Base-by-base conservation (phyloP, 2,329 filamentous ascomycete genomes). In the Ophiostoma fasciatum region DNA sequence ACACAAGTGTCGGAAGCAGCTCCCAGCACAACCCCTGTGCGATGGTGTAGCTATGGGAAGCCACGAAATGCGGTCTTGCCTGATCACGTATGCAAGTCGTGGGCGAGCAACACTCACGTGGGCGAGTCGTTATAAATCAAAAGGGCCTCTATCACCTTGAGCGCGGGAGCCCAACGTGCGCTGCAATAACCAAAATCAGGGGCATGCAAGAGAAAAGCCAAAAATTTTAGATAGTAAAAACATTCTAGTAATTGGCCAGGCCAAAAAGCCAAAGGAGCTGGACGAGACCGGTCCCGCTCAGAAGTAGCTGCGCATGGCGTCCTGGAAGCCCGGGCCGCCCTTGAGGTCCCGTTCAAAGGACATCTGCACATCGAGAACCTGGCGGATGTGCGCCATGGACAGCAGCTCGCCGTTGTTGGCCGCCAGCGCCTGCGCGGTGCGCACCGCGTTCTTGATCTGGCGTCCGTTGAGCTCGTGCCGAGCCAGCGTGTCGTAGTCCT, bases 371-470 rank as follows among this genome's bases (percentile, higher is more conserved):
- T 85, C 80, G n/a, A 94, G 66, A 11, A 93, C 82, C 42, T 82
- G 72, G 46, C 71, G 72, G 51, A 94, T 79, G 49, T 93, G 83
- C 33, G 66, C 66, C 78, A 93, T 85, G 36, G 71, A 71, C 22
- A 94, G 66, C 4, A 71, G 62, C 40, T 77, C 70, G 19, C 70
- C 64, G 53, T 85, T 81, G 44, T 82, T 80, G 30, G 88, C 68
- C 2, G 85, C 83, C 13, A 94, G 65, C 0, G 81, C 80, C 55
- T 92, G 83, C 2, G 82, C 82, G 1, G 82, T 87, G 38, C 80
- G 73, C 33, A 93, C 77, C 10, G 79, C 78, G 52, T 93, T 93
- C 63, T 93, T 92, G 64, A 92, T 93, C 70, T 87, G 64, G 14
- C 67, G 60, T 10, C 68, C 68, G 41, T 71, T 71, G 39, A 71